Percentiles rank a stretch among this genome's conserved stretches.
These are phyloP conservation scores for Fragaria vesca DNA, from an alignment of 306 rosid species.

Conservation along the genomic window DNA sequence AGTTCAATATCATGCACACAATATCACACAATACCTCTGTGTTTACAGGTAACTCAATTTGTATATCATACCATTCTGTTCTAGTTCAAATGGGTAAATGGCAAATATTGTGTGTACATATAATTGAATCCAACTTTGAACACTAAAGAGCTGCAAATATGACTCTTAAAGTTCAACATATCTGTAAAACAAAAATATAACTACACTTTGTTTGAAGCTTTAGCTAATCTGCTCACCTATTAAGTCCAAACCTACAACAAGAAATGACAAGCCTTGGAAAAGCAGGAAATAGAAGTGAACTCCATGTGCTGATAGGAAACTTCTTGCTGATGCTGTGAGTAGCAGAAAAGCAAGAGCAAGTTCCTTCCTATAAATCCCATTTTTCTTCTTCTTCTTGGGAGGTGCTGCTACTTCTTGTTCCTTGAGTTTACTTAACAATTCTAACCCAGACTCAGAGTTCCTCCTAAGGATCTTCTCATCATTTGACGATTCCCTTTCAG, in stretches of 20 bases:
- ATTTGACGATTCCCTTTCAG: slow-evolving; percentile 65
- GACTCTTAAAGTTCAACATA: slow-evolving; percentile 18
- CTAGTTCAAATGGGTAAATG: slow-evolving; percentile 15
- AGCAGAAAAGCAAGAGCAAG: slow-evolving; percentile 87
- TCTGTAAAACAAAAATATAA: slow-evolving; percentile 20
- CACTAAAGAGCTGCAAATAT: slow-evolving; percentile 24
- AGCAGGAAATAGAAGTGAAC: slow-evolving; percentile 94
- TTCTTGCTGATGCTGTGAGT: slow-evolving; percentile 90
- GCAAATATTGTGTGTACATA: slow-evolving; percentile 22
- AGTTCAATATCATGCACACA: too few relatives aligned
- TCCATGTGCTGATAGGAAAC: slow-evolving; percentile 87
- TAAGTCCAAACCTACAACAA: slow-evolving; percentile 81
- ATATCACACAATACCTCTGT: too few relatives aligned
- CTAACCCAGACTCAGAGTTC: slow-evolving; percentile 81
- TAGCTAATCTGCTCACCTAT: slow-evolving; percentile 91
- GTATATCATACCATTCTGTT: slow-evolving; percentile 25
- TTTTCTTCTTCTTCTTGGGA: slow-evolving; percentile 51
- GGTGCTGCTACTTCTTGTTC: slow-evolving; percentile 33
- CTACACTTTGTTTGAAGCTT: slow-evolving; percentile 8
- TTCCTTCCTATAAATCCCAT: slow-evolving; percentile 80
- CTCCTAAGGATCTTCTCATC: slow-evolving; percentile 77
- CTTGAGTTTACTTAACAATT: slow-evolving; percentile 58
- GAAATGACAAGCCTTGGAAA: slow-evolving; percentile 91
- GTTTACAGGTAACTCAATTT: too few relatives aligned
- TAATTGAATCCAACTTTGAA: slow-evolving; percentile 21